Evolutionary conservation across 495 filamentous ascomycete species (phyloP).

Genomic region (Penicillium ochrochloron): DNA sequence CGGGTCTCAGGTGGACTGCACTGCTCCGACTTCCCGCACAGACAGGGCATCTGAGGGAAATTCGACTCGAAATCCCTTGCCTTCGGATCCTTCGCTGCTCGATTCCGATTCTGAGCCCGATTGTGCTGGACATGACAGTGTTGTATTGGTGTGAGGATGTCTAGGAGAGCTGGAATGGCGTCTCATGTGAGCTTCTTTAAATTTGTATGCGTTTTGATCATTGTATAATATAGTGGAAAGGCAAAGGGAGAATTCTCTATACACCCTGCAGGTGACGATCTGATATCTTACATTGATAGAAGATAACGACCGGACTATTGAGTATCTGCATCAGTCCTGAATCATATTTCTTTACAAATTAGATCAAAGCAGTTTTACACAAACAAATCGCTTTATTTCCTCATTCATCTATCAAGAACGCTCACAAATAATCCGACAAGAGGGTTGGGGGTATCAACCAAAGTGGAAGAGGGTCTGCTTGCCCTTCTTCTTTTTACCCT

Average conservation of each 20-base stretch:
- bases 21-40: background rate
- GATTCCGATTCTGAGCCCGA: conserved; percentile 14
- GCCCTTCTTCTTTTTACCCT: conserved; percentile 77
- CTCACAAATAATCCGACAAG: conserved; percentile 7
- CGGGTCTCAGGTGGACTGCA: background rate
- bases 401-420: conserved; percentile 14
- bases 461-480: conserved; percentile 75
- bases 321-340: background rate
- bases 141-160: conserved; percentile 15
- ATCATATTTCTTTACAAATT: background rate
- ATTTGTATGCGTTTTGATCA: background rate
- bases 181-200: background rate
- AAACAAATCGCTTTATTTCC: background rate
- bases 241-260: background rate
- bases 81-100: conserved; percentile 12
- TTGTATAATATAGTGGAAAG: background rate
- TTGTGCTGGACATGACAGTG: conserved; percentile 17
- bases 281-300: background rate
- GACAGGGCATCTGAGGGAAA: background rate
- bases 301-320: background rate
- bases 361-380: background rate
- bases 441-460: conserved; percentile 38
- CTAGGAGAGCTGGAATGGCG: too few relatives aligned
- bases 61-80: background rate
- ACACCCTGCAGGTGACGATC: background rate